Base-by-base conservation (phyloP, 768 basidiomycete genomes). In the Calocybe indica region DNA sequence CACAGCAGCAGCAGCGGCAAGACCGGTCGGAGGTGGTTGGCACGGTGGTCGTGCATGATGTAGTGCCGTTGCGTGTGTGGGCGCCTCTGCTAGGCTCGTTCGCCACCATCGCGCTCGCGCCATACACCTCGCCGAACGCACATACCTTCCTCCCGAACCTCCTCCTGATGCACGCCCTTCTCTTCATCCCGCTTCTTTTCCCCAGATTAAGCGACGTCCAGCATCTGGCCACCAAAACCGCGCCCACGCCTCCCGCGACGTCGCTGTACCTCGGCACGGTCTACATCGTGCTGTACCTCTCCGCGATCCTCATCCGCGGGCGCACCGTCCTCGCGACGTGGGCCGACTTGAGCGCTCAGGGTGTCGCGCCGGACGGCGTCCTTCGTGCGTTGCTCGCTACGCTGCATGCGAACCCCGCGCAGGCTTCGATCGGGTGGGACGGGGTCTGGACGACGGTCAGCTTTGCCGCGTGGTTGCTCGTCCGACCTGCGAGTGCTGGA, bases 341-440 rank as follows among this genome's bases (percentile, higher is more conserved):
- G 40, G 22, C 22, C 22, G 22, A 22, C 22, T 22, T 22, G 22
- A 22, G 22, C 22, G 22, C 22, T 22, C 22, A 22, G 22, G 22
- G 22, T 22, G 22, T 22, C 22, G 22, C 22, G 22, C 22, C 40
- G 40, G 22, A 41, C 40, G n/a, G 31, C 6, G 15, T 41, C 22
- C 40, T 41, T 12, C 22, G 22, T 22, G 22, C 22, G 22, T 22
- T 22, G 22, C 22, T 22, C 22, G 22, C 22, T 22, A 63, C 63
- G 15, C 66, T 81, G 7, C 59, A 74, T 45, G 63, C 67, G 1
- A 78, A 83, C 57, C 80, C 82, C 1, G 83, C 82, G 5, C 80
- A 82, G 58, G 69, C 77, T 1, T 80, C 78, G 8, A 82, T 85
- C 33, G 78, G 80, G 5, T 79, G 79, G 73, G 83, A 85, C 45